These are phyloP conservation scores for Colletotrichum tabaci DNA, from an alignment of 2,329 filamentous ascomycete species.

Conservation along the genomic window DNA sequence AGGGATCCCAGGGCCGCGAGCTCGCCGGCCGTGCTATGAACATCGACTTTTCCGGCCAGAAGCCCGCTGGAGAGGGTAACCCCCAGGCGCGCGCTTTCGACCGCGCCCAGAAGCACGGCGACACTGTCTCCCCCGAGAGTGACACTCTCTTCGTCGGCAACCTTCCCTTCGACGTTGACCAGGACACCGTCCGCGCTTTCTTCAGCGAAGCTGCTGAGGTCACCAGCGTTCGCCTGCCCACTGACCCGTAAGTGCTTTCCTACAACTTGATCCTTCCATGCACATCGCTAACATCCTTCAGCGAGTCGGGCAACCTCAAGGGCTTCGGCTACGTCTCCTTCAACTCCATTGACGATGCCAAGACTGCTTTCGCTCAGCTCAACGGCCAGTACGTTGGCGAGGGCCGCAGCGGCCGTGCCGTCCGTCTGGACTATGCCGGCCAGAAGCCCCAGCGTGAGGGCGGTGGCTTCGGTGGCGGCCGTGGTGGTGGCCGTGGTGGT, in stretches of 20 bases:
- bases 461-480: slow-evolving; percentile 53
- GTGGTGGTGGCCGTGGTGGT: slow-evolving; percentile 66
- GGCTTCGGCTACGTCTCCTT: slow-evolving; percentile 95
- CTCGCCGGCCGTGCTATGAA: slow-evolving; percentile 83
- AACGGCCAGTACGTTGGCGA: slow-evolving; percentile 75
- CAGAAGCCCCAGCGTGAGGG: slow-evolving; percentile 73
- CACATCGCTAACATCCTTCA: slow-evolving; percentile 51
- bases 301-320: slow-evolving; percentile 87
- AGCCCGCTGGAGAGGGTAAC: slow-evolving; percentile 69
- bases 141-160: slow-evolving; percentile 95
- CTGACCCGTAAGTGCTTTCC: slow-evolving; percentile 74
- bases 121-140: slow-evolving; percentile 83
- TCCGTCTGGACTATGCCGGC: slow-evolving; percentile 87
- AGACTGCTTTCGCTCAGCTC: slow-evolving; percentile 78
- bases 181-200: slow-evolving; percentile 80
- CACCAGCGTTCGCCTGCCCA: slow-evolving; percentile 88
- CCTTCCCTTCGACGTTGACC: slow-evolving; percentile 85
- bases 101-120: slow-evolving; percentile 80
- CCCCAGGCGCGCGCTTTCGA: slow-evolving; percentile 72
- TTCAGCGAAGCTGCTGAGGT: slow-evolving; percentile 81
- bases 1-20: slow-evolving; percentile 81
- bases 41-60: slow-evolving; percentile 82
- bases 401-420: slow-evolving; percentile 79
- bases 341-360: slow-evolving; percentile 85
- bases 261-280: background rate